Conservation (phyloP, 352 stramenopile genomes). For the Globisporangium rhizosaccharum region DNA sequence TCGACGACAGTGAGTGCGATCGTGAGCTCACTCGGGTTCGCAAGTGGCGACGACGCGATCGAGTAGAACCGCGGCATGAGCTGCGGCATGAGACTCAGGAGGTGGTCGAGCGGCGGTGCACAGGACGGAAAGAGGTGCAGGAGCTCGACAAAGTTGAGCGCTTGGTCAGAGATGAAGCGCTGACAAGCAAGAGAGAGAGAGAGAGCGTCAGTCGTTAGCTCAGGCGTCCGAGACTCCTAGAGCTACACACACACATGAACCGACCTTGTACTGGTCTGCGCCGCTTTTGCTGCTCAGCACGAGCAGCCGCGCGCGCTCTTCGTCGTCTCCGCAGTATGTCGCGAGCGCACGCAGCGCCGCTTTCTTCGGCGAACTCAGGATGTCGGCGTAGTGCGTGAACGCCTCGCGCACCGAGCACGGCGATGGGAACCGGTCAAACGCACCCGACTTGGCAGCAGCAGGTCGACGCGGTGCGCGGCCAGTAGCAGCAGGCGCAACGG, state of each 20-base stretch:
- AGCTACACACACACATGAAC: conserved; percentile 1
- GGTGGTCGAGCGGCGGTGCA: conserved; percentile 75
- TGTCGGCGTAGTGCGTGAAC: conserved; percentile 75
- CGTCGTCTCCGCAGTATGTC: conserved; percentile 54
- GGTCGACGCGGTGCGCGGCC: conserved; percentile 14
- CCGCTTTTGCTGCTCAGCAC: conserved; percentile 68
- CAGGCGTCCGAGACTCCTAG: neutral
- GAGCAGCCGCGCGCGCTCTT: conserved; percentile 55
- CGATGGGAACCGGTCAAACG: conserved; percentile 39
- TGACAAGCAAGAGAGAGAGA: conserved; percentile 22
- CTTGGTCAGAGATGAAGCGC: conserved; percentile 83
- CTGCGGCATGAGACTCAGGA: conserved; percentile 83
- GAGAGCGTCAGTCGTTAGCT: neutral
- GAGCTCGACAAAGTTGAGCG: conserved; percentile 88
- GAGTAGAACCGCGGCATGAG: conserved; percentile 95
- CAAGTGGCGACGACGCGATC: conserved; percentile 90
- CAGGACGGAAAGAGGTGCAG: conserved; percentile 92
- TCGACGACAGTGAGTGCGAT: conserved; percentile 92
- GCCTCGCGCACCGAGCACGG: conserved; percentile 68
- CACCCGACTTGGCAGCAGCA: conserved; percentile 17
- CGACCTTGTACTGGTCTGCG: conserved; percentile 58
- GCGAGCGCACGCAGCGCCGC: conserved; percentile 54
- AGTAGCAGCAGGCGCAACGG: conserved; percentile 14
- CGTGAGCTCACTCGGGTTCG: conserved; percentile 48
- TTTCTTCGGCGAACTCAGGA: conserved; percentile 82